Percentiles rank a stretch among this genome's conserved stretches.
phyloP scores from a whole-genome alignment of 768 basidiomycete genomes.

The Austroboletus festivus region DNA sequence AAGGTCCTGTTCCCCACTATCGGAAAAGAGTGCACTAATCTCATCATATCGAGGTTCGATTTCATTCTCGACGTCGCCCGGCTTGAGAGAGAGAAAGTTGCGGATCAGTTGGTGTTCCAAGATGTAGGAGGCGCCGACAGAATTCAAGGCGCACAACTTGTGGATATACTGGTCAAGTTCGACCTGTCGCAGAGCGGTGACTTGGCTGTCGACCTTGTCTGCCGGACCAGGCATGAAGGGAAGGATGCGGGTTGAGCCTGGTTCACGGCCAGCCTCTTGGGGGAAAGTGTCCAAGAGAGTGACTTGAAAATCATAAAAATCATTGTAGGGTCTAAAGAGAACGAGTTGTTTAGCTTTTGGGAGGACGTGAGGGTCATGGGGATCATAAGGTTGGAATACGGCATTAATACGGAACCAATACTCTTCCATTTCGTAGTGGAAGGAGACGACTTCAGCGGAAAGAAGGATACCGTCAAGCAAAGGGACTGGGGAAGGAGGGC shows the following conservation, averaged over 20 bases:
- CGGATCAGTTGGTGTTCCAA: constrained; percentile 78
- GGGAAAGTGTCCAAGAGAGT: constrained; percentile 83
- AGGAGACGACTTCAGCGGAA: constrained; percentile 89
- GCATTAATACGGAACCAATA: constrained; percentile 98
- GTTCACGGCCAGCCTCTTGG: constrained; percentile 81
- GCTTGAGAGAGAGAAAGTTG: constrained; percentile 77
- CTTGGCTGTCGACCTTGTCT: constrained; percentile 73
- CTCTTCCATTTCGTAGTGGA: constrained; percentile 92
- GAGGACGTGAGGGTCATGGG: constrained; percentile 50
- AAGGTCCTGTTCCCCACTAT: constrained; percentile 36
- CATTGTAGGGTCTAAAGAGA: constrained; percentile 93
- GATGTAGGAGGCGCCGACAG: constrained; percentile 69
- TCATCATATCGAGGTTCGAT: constrained; percentile 57
- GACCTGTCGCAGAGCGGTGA: constrained; percentile 74
- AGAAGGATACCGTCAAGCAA: constrained; percentile 83
- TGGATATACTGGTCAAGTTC: constrained; percentile 90
- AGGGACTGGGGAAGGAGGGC: constrained; percentile 42
- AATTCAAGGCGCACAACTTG: constrained; percentile 70
- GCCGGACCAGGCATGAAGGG: constrained; percentile 98
- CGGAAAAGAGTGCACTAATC: constrained; percentile 51
- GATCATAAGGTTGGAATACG: constrained; percentile 78
- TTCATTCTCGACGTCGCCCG: constrained; percentile 79
- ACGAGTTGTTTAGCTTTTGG: constrained; percentile 76
- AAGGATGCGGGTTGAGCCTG: constrained; percentile 67
- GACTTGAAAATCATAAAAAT: constrained; percentile 98